These are phyloP conservation scores for Ganoderma sinense DNA, from an alignment of 1,284 basidiomycete genomes.

Conservation along the genomic window DNA sequence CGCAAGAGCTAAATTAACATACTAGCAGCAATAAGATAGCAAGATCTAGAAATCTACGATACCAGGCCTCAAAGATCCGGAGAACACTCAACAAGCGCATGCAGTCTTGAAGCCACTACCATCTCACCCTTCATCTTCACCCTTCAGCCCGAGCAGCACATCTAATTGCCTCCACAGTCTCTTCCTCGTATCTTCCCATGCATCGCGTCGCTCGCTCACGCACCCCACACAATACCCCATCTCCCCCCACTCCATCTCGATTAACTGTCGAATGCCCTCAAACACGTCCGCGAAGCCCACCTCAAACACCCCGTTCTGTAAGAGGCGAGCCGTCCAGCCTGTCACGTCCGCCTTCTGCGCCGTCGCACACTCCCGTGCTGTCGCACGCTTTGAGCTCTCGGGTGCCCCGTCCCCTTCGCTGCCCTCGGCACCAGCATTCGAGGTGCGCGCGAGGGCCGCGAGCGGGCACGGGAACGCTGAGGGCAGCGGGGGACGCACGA, in stretches of 20 bases:
- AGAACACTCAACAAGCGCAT: too few species aligned
- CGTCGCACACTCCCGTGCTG: conserved; percentile 23
- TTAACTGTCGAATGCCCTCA: conserved; percentile 40
- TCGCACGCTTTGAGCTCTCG: background rate
- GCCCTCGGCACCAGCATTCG: conserved; percentile 4
- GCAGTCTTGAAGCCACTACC: too few species aligned
- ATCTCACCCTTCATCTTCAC: conserved; percentile 15
- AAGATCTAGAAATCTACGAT: background rate
- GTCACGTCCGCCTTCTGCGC: conserved; percentile 11
- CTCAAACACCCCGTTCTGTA: conserved; percentile 36
- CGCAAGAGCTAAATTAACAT: background rate
- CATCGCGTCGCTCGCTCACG: conserved; percentile 30
- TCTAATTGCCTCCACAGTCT: conserved; percentile 42
- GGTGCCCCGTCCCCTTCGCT: background rate
- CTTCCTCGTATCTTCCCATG: conserved; percentile 34
- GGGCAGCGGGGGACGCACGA: conserved; percentile 29
- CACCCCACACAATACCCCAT: conserved; percentile 44
- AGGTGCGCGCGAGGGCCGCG: conserved; percentile 2
- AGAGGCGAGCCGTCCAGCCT: conserved; percentile 35
- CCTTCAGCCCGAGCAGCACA: conserved; percentile 37
- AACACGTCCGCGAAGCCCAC: conserved; percentile 43
- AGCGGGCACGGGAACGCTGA: conserved; percentile 33
- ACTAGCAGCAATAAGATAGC: background rate
- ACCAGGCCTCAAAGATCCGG: background rate
- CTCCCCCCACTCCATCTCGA: conserved; percentile 39